Evolutionary conservation across 768 basidiomycete genomes (phyloP), one percentile per base, ranked within the genome.

Genomic region (Pleurotus tuoliensis): DNA sequence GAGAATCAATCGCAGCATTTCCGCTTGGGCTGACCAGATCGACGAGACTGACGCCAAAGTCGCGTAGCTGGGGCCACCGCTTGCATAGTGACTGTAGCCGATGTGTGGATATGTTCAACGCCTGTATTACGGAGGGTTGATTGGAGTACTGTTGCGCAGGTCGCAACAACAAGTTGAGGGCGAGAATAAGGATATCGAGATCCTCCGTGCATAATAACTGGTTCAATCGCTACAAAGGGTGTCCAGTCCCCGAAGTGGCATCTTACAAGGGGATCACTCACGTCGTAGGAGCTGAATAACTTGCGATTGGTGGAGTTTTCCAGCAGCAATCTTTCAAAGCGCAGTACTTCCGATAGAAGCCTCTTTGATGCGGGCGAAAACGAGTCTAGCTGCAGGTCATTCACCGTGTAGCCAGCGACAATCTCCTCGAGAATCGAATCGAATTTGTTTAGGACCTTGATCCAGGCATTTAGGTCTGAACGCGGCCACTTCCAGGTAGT

Each of bases 221-320:
- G 70, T 92, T 93, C 61, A 98, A 76, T 59, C 94, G 90, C 96
- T 99, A 66, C 13, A 40, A 56, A 47, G 44, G 41, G 40, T 51
- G 56, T 46, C 49, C 18, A 53, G 45, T 37, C 57, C 43, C 55
- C 58, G 38, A 55, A 47, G 58, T 18, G 34, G 39, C 56, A 34
- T 34, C 11, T 34, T 34, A 41, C 40, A 60, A 47, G 55, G n/a
- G 58, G 59, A 22, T 41, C n/a, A 76, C 94, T 72, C 72, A 98
- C 96, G 69, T 99, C 97, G 71, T 97, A 99, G 3, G 94, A 96
- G 58, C 83, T 87, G 73, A 88, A 99, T 57, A 94, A 90, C 76
- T 98, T 98, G 66, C 97, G 79, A 69, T 96, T 98, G 40, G 97
- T 99, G 47, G 94, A 96, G 70, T 98, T 97, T 74, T 98, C 97